phyloP scores from a whole-genome alignment of 106 monocot species.

The Gastrodia elata region DNA sequence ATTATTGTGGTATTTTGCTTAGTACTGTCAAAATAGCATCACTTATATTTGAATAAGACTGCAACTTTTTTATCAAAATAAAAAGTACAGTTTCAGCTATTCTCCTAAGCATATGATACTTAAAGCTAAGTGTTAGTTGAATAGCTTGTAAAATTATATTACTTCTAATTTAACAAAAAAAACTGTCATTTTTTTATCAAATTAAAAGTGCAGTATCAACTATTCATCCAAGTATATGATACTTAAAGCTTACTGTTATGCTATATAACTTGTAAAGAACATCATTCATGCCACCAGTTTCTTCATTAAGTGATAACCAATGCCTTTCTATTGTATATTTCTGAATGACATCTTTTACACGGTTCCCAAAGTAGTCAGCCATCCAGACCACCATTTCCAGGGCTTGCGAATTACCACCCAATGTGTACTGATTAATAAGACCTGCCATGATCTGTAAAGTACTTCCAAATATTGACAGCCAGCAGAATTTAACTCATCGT shows the following conservation, averaged over 20 bases:
- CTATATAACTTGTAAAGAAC: constrained; percentile 79
- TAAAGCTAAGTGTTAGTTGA: too few relatives aligned
- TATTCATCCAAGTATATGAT: not conserved
- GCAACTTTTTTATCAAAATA: too few relatives aligned
- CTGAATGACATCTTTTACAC: constrained; percentile 82
- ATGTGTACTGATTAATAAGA: constrained; percentile 74
- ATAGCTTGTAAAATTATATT: not conserved
- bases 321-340: constrained; percentile 91
- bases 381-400: constrained; percentile 75
- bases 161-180: not conserved
- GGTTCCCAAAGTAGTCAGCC: constrained; percentile 90
- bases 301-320: constrained; percentile 85
- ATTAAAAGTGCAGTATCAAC: not conserved
- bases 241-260: constrained; percentile 46
- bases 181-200: not conserved
- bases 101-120: too few relatives aligned
- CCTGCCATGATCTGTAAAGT: constrained; percentile 83
- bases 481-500: not conserved
- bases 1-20: not conserved
- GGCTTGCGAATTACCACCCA: constrained; percentile 45
- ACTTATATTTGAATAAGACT: too few relatives aligned
- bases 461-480: not conserved
- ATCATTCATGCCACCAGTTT: constrained; percentile 99
- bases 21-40: too few relatives aligned
- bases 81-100: too few relatives aligned